phyloP scores from a whole-genome alignment of 1,139 yeast genomes.

The Candida neerlandica region DNA sequence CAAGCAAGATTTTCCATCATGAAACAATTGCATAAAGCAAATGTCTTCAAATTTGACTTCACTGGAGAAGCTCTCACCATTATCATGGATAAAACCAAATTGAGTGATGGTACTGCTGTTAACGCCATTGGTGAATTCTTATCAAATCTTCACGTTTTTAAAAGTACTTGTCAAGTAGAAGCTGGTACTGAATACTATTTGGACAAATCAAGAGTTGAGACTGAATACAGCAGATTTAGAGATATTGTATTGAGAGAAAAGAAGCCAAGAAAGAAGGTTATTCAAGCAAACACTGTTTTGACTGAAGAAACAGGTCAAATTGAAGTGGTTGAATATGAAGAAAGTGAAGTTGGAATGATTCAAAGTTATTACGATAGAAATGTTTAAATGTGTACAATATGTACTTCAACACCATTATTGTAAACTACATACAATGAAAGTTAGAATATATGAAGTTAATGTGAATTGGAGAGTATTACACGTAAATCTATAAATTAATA shows the following conservation, averaged over 20 bases:
- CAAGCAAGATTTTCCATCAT: conserved; percentile 87
- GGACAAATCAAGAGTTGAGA: conserved; percentile 67
- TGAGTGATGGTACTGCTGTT: conserved; percentile 63
- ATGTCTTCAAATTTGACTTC: conserved; percentile 57
- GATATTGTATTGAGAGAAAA: conserved; percentile 69
- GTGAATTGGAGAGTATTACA: too few species aligned
- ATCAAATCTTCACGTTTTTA: conserved; percentile 71
- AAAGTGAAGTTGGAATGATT: conserved; percentile 75
- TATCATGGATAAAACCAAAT: conserved; percentile 59
- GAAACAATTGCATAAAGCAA: conserved; percentile 73
- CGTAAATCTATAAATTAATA: too few species aligned
- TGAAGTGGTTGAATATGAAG: conserved; percentile 69
- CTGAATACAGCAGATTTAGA: conserved; percentile 65
- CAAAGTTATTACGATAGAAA: conserved; percentile 71
- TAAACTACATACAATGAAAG: too few species aligned
- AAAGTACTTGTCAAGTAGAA: conserved; percentile 71
- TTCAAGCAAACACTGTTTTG: conserved; percentile 74
- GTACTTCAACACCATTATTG: too few species aligned
- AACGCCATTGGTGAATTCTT: conserved; percentile 74
- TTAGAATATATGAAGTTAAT: too few species aligned
- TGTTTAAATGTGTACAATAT: conserved; percentile 21
- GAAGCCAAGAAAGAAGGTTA: conserved; percentile 79
- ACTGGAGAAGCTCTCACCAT: conserved; percentile 62
- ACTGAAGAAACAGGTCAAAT: conserved; percentile 40
- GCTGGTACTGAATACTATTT: conserved; percentile 65